These are phyloP conservation scores for Carallia brachiata DNA, from an alignment of 345 rosid species.

Conservation along the genomic window DNA sequence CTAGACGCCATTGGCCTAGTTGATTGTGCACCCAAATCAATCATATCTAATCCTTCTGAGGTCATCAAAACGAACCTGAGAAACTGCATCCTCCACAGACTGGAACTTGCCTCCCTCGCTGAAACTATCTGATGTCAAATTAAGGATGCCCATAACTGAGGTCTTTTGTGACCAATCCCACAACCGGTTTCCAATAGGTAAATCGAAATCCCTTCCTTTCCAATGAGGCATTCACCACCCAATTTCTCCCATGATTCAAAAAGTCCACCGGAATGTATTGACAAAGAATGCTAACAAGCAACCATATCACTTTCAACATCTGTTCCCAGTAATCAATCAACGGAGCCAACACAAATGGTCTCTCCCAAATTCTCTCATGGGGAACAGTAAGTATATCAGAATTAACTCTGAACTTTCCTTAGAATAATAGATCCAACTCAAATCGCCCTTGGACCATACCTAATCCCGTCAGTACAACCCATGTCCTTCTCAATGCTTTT, in stretches of 20 bases:
- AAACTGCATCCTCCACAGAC: slow-evolving; percentile 63
- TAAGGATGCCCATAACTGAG: slow-evolving; percentile 84
- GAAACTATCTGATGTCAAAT: slow-evolving; percentile 25
- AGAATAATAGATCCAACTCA: slow-evolving; percentile 87
- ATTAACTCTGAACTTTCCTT: slow-evolving; percentile 56
- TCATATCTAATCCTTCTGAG: slow-evolving; percentile 72
- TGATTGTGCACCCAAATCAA: slow-evolving; percentile 90
- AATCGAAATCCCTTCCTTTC: slow-evolving; percentile 65
- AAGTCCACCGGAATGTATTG: slow-evolving; percentile 50
- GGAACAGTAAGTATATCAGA: slow-evolving; percentile 69
- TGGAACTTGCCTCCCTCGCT: slow-evolving; percentile 83
- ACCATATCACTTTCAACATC: slow-evolving; percentile 61
- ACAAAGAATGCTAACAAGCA: slow-evolving; percentile 76
- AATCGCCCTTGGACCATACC: slow-evolving; percentile 86
- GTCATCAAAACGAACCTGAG: slow-evolving; percentile 65
- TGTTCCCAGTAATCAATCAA: slow-evolving; percentile 76
- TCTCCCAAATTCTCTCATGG: slow-evolving; percentile 88
- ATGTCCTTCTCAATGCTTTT: slow-evolving; percentile 74
- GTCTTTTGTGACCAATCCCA: slow-evolving; percentile 79
- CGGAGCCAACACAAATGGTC: slow-evolving; percentile 91
- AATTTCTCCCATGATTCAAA: slow-evolving; percentile 68
- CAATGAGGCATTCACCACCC: slow-evolving; percentile 74
- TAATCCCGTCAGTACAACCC: slow-evolving; percentile 72
- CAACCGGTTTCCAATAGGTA: slow-evolving; percentile 61
- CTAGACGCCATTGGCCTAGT: slow-evolving; percentile 76